Evolutionary conservation across 129 eudicot species (phyloP), one percentile per base, ranked within the genome.

Genomic region (Centrapalus pauciflorus): DNA sequence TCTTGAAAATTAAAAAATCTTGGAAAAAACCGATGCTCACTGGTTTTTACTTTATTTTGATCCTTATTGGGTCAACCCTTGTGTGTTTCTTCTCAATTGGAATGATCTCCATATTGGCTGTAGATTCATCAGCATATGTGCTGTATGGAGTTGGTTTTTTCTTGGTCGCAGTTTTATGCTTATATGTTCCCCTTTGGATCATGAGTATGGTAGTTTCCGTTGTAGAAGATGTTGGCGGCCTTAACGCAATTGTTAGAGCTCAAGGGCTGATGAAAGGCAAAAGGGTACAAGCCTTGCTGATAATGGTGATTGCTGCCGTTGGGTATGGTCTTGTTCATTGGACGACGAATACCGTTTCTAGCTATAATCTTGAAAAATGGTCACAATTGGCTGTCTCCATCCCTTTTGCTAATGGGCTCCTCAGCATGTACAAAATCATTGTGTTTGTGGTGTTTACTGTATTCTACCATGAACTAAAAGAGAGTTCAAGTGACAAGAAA

Each of bases 191-290:
- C 4, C 40, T 66, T 70, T 75, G 76, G 80, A 20, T 29, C n/a
- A 20, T 81, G 63, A 75, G 73, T 12, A 7, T 72, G 11, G 83
- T 79, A 19, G 80, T 79, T 29, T 81, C 85, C 4, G 75, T 81
- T 10, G 24, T 81, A 1, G 91, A 85, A 65, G 79, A 81, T 3
- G 55, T 43, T 48, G 62, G 74, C 46, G 83, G 82, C 34, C 21
- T 64, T 61, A 56, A 17, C 3, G 79, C 74, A 2, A 46, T 66
- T 33, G 30, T 5, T 21, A 57, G 51, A 46, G 79, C 64, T 28
- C 35, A 62, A 67, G 64, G 52, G 23, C 49, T 67, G 4, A 43
- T 67, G 29, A 59, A 75, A 20, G 73, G 73, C 24, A 63, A 26
- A 55, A 59, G 16, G 46, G 46, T 67, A 13, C 60, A 67, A 59